These are phyloP conservation scores for Kazachstania sp. DNA, from an alignment of 1,139 yeast species.

Conservation along the genomic window DNA sequence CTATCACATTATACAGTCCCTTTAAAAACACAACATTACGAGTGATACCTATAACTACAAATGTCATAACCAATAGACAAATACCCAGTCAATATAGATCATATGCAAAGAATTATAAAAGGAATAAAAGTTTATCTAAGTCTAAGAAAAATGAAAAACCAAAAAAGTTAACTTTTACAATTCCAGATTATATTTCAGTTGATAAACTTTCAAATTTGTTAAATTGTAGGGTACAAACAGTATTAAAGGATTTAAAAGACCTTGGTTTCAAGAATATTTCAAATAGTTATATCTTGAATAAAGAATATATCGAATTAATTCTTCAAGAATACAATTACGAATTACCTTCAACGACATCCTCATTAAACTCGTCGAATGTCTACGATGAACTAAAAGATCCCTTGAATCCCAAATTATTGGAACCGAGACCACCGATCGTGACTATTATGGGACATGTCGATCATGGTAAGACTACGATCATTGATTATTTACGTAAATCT, in stretches of 20 bases:
- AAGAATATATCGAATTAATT: constrained; percentile 74
- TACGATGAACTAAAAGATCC: constrained; percentile 39
- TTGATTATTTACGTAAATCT: constrained; percentile 77
- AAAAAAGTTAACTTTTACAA: constrained; percentile 35
- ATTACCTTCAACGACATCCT: constrained; percentile 33
- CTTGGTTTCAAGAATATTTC: constrained; percentile 73
- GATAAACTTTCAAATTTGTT: constrained; percentile 68
- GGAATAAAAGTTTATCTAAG: constrained; percentile 7
- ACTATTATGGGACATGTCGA: constrained; percentile 99
- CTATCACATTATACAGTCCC: too few species aligned
- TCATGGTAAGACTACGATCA: constrained; percentile 93
- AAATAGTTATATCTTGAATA: constrained; percentile 73
- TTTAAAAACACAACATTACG: too few species aligned
- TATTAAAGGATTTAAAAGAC: constrained; percentile 49
- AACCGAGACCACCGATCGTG: constrained; percentile 83
- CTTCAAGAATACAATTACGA: constrained; percentile 86
- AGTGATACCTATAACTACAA: neutral
- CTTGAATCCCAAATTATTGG: constrained; percentile 38
- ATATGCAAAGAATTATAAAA: constrained; percentile 11
- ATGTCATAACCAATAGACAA: neutral
- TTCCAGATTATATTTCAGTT: constrained; percentile 70
- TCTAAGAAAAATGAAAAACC: constrained; percentile 12
- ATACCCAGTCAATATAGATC: neutral
- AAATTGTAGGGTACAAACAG: constrained; percentile 51
- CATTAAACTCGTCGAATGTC: constrained; percentile 36